A percentile compares a stretch with the other conserved stretches of the same genome.
Evolutionary conservation across 805 yeast genomes (phyloP).

Genomic region (Teunomyces atbi): DNA sequence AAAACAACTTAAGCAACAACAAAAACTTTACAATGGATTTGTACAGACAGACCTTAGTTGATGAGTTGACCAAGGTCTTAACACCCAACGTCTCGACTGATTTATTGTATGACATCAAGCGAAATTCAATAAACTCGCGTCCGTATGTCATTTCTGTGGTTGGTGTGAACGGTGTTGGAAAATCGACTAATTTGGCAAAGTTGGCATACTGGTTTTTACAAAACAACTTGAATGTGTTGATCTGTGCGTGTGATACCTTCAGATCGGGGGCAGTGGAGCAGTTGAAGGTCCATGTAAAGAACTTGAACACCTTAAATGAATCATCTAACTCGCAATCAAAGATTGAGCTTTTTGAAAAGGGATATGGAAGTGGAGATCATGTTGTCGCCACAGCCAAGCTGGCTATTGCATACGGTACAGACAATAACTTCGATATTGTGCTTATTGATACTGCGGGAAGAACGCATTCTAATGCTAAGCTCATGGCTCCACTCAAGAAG

Average conservation of each 20-base stretch:
- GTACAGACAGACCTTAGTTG: constrained; percentile 62
- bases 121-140: constrained; percentile 31
- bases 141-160: constrained; percentile 97
- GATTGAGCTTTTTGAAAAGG: constrained; percentile 87
- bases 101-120: constrained; percentile 74
- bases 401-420: constrained; percentile 78
- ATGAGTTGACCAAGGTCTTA: constrained; percentile 69
- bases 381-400: constrained; percentile 91
- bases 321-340: constrained; percentile 35
- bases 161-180: constrained; percentile 98
- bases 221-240: constrained; percentile 78
- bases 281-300: constrained; percentile 86
- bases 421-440: constrained; percentile 74
- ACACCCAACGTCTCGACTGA: constrained; percentile 93
- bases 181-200: constrained; percentile 92
- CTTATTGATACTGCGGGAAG: constrained; percentile 97
- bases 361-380: constrained; percentile 93
- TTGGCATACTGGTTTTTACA: constrained; percentile 94
- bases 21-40: constrained; percentile 69
- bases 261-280: constrained; percentile 99
- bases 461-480: constrained; percentile 88
- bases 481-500: constrained; percentile 93
- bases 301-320: constrained; percentile 67
- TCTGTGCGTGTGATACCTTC: constrained; percentile 97
- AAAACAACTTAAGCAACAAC: constrained; percentile 62